Conservation (phyloP, 495 filamentous ascomycete genomes). For the Penicillium verhagenii region DNA sequence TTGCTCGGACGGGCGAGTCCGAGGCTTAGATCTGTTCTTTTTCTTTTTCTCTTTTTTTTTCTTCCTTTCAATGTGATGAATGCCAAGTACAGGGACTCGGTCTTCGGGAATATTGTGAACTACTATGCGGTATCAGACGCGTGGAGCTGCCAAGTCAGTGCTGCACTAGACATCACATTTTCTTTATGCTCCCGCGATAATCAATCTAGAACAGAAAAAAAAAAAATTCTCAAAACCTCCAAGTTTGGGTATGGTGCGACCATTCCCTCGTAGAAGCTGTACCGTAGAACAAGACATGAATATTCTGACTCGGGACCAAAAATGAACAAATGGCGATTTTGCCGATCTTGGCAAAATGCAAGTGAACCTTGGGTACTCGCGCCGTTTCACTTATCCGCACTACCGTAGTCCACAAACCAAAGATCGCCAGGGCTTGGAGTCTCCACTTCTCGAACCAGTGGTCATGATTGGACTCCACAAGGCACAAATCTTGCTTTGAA, state of each 20-base stretch:
- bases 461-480: not conserved
- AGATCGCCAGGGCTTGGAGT: not conserved
- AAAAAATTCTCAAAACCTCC: not conserved
- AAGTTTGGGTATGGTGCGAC: not conserved
- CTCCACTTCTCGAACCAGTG: not conserved
- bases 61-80: not conserved
- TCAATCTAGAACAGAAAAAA: not conserved
- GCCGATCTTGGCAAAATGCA: not conserved
- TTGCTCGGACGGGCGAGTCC: not conserved
- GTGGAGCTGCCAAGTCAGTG: not conserved
- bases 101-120: not conserved
- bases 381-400: slow-evolving; percentile 1
- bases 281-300: not conserved
- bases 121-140: not conserved
- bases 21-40: not conserved
- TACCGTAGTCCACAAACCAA: no score
- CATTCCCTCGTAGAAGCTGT: no score
- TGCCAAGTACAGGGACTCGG: not conserved
- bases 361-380: not conserved
- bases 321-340: not conserved
- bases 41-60: no score
- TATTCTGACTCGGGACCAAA: not conserved
- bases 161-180: not conserved
- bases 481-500: not conserved
- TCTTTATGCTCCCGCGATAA: not conserved